Evolutionary conservation across 768 basidiomycete species (phyloP), one percentile per base, ranked within the genome.

Genomic region (Tricholoma matsutake): DNA sequence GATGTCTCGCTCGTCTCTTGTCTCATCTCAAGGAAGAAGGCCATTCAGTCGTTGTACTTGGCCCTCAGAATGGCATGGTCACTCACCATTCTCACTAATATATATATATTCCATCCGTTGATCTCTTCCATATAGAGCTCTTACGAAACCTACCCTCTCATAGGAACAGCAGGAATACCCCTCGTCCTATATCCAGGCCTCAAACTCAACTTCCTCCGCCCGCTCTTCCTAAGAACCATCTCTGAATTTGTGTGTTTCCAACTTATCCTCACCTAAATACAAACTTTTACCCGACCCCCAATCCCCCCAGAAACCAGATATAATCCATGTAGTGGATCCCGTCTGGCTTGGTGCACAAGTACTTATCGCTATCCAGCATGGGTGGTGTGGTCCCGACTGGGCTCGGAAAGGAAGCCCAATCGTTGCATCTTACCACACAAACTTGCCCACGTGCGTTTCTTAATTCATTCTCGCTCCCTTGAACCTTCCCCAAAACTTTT

Each of bases 31-130:
- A 52, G 29, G 51, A 10, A 29, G 4, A 52, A 52, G 51, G 51
- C 1, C 51, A 52, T 11, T 52, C 51, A 3, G 51, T 52, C 4
- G 51, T 52, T n/a, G 51, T 52, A 8, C 28, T 52, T 4, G 51
- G 51, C 2, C 51, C 51, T n/a, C 51, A 52, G 51, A 52, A 52
- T n/a, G 51, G 51, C 29, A 52, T 52, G 51, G 51, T 52, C 10
- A 25, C 22, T 52, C 10, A 25, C 22, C 22, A 52, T 16, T 16
- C 3, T 28, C 5, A 6, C 39, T 41, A 3, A 16, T 4, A 13
- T n/a, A 2, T n/a, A 18, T 7, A 18, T 4, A 4, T 4, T 10
- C 39, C 3, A 3, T 7, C n/a, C 6, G n/a, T 16, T 41, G 14
- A 18, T n/a, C 5, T 7, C n/a, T 47, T 47, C 11, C 45, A 29